Percentiles rank a stretch among this genome's conserved stretches.
Conservation (phyloP, 2,329 filamentous ascomycete species). For the Canariomyces notabilis region DNA sequence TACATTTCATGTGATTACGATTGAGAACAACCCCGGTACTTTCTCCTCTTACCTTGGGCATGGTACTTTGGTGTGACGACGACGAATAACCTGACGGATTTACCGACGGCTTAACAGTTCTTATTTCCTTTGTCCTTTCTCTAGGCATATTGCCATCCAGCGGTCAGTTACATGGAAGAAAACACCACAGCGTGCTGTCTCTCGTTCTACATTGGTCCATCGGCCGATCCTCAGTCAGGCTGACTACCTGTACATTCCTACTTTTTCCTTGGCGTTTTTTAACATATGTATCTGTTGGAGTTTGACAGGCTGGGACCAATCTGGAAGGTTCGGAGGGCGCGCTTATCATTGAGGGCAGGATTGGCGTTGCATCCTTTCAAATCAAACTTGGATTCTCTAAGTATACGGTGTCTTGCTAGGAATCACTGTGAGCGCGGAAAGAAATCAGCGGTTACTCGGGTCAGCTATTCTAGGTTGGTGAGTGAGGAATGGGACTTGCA, state of each 20-base stretch:
- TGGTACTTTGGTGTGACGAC: background rate
- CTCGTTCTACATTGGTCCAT: background rate
- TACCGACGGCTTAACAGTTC: background rate
- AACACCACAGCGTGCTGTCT: background rate
- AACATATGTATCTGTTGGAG: background rate
- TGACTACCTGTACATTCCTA: background rate
- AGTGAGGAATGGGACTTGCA: background rate
- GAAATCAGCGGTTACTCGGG: background rate
- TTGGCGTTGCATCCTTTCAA: background rate
- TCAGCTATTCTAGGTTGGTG: background rate
- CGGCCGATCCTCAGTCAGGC: background rate
- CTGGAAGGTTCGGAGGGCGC: background rate
- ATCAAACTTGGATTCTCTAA: background rate
- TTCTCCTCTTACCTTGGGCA: background rate
- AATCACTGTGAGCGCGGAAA: background rate
- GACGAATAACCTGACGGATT: background rate
- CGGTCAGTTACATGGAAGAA: background rate
- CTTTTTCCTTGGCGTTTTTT: background rate
- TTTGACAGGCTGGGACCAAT: background rate
- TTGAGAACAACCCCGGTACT: background rate
- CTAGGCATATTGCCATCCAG: background rate
- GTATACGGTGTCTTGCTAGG: background rate
- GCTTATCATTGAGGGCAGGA: background rate
- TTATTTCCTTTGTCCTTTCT: constrained; percentile 1
- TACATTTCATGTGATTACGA: background rate